Evolutionary conservation across 23 red algal genomes (phyloP).

Genomic region (Gracilariopsis chorda): DNA sequence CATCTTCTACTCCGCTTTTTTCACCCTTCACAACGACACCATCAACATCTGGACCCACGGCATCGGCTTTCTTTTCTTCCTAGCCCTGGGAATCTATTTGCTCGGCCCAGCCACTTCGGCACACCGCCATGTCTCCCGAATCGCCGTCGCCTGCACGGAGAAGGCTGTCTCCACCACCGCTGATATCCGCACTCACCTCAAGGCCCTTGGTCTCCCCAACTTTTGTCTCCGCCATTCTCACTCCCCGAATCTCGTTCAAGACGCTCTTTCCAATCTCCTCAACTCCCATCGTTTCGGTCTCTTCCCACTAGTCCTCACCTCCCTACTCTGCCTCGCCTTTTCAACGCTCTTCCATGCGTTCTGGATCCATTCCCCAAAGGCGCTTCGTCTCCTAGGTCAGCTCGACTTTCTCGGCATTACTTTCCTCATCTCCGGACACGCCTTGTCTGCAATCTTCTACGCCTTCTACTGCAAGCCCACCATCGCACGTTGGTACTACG

Average conservation of each 20-base stretch:
- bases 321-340: conserved; percentile 57
- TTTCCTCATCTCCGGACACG: conserved; percentile 59
- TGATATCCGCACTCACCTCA: conserved; percentile 28
- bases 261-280: conserved; percentile 37
- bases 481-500: conserved; percentile 33
- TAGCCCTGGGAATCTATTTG: conserved; percentile 52
- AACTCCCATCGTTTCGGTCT: conserved; percentile 13
- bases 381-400: conserved; percentile 23
- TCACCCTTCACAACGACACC: conserved; percentile 83
- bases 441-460: conserved; percentile 53
- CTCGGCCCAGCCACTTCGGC: conserved; percentile 24
- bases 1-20: conserved; percentile 59
- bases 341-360: conserved; percentile 70
- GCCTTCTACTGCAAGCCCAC: conserved; percentile 68
- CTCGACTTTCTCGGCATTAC: conserved; percentile 82
- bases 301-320: conserved; percentile 47
- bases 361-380: conserved; percentile 35
- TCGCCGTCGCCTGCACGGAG: conserved; percentile 52
- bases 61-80: conserved; percentile 82
- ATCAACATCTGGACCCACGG: conserved; percentile 90
- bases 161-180: conserved; percentile 9
- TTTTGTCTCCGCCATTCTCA: background rate
- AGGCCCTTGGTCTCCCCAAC: conserved; percentile 2
- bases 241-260: background rate
- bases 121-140: conserved; percentile 28